Evolutionary conservation across 1,284 basidiomycete genomes (phyloP).

Genomic region (Cyathus olla): DNA sequence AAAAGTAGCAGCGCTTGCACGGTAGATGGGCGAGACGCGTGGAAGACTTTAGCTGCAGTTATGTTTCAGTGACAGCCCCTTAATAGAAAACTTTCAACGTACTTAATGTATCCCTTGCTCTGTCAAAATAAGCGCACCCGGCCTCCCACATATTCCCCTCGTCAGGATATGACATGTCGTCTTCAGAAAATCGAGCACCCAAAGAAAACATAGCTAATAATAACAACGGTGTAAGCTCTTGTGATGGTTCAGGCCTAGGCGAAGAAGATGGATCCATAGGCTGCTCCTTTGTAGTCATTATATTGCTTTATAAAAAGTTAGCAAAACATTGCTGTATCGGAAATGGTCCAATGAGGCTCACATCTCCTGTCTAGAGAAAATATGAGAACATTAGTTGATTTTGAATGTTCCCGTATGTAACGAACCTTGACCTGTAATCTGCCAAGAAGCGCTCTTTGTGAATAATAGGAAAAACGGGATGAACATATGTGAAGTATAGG

Average conservation of each 20-base stretch:
- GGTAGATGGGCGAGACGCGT: slow-evolving; percentile 74
- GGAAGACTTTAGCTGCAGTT: slow-evolving; percentile 68
- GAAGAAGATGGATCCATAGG: slow-evolving; percentile 18
- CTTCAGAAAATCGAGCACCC: slow-evolving; percentile 76
- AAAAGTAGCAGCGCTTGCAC: slow-evolving; percentile 84
- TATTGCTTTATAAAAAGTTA: background rate
- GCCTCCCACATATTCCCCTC: slow-evolving; percentile 78
- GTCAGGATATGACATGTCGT: slow-evolving; percentile 53
- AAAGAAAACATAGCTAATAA: slow-evolving; percentile 85
- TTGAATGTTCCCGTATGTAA: slow-evolving; percentile 3
- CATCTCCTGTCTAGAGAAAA: slow-evolving; percentile 39
- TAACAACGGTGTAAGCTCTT: slow-evolving; percentile 76
- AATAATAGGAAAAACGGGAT: slow-evolving; percentile 82
- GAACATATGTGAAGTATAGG: slow-evolving; percentile 85
- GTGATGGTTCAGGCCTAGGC: slow-evolving; percentile 61
- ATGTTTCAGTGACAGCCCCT: background rate
- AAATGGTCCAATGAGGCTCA: slow-evolving; percentile 22
- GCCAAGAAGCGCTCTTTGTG: slow-evolving; percentile 78
- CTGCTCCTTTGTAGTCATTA: background rate
- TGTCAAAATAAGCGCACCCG: slow-evolving; percentile 74
- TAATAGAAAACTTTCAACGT: background rate
- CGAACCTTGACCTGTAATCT: slow-evolving; percentile 71
- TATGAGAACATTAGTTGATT: slow-evolving; percentile 6
- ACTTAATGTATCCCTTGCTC: slow-evolving; percentile 80
- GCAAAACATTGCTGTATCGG: background rate